Conservation (phyloP, 2,329 filamentous ascomycete species). For the Emmonsiellopsis sp. region DNA sequence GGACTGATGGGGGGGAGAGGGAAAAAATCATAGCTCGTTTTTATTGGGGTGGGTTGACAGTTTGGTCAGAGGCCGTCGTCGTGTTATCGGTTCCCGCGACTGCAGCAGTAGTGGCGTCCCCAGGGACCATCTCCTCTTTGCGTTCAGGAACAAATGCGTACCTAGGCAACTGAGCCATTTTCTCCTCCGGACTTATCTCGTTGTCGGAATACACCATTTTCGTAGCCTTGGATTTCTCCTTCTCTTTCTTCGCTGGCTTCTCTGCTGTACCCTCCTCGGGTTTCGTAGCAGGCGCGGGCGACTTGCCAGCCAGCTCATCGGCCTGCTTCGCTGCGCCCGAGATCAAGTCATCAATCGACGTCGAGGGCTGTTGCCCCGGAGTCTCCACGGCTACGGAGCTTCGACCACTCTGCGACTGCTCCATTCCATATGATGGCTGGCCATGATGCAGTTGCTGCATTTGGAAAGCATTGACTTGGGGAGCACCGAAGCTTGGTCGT, state of each 20-base stretch:
- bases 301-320: constrained; percentile 27
- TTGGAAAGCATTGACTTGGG: constrained; percentile 44
- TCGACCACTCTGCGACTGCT: constrained; percentile 15
- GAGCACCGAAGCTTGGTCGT: constrained; percentile 49
- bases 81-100: constrained; percentile 21
- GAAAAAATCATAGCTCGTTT: background rate
- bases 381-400: constrained; percentile 19
- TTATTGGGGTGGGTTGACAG: constrained; percentile 26
- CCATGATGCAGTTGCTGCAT: constrained; percentile 52
- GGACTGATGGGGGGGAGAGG: background rate
- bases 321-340: constrained; percentile 39
- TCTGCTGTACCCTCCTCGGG: constrained; percentile 34
- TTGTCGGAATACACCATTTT: constrained; percentile 75
- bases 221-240: constrained; percentile 53
- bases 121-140: constrained; percentile 27
- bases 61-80: constrained; percentile 26
- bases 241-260: constrained; percentile 58
- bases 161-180: constrained; percentile 67
- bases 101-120: constrained; percentile 25
- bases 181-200: constrained; percentile 76
- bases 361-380: constrained; percentile 26
- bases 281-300: constrained; percentile 25
- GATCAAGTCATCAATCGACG: constrained; percentile 45
- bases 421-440: constrained; percentile 14
- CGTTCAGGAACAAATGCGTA: constrained; percentile 57